These are phyloP conservation scores for Rubia tinctorum DNA, from an alignment of 305 asterid genomes.

Conservation along the genomic window DNA sequence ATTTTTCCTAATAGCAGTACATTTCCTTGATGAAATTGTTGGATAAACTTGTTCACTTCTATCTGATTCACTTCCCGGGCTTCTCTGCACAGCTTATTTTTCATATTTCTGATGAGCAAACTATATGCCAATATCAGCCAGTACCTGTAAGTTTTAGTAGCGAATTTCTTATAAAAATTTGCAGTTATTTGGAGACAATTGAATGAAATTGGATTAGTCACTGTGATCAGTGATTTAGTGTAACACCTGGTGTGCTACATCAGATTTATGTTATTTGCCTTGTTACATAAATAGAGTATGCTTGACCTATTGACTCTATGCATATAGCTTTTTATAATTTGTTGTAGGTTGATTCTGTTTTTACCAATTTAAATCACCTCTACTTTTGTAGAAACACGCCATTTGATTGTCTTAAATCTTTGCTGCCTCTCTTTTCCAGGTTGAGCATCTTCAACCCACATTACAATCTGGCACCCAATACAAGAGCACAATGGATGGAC, in stretches of 20 bases:
- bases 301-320: neutral
- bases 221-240: neutral
- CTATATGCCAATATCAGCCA: neutral
- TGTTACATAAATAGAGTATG: neutral
- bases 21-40: neutral
- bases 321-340: neutral
- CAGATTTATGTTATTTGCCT: too few relatives aligned
- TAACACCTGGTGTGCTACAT: neutral
- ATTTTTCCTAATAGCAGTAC: neutral
- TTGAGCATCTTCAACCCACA: constrained; percentile 67
- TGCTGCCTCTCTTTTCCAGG: constrained; percentile 40
- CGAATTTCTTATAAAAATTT: neutral
- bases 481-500: constrained; percentile 69
- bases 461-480: constrained; percentile 40
- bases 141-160: too few relatives aligned
- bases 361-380: neutral
- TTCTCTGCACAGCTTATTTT: neutral
- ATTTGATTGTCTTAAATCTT: neutral
- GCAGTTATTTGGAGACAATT: neutral
- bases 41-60: too few relatives aligned
- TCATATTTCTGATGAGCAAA: neutral
- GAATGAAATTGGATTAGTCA: neutral
- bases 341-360: neutral
- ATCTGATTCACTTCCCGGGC: neutral
- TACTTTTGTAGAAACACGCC: neutral